Evolutionary conservation across 2,329 filamentous ascomycete genomes (phyloP).

Genomic region (Scedosporium boydii): DNA sequence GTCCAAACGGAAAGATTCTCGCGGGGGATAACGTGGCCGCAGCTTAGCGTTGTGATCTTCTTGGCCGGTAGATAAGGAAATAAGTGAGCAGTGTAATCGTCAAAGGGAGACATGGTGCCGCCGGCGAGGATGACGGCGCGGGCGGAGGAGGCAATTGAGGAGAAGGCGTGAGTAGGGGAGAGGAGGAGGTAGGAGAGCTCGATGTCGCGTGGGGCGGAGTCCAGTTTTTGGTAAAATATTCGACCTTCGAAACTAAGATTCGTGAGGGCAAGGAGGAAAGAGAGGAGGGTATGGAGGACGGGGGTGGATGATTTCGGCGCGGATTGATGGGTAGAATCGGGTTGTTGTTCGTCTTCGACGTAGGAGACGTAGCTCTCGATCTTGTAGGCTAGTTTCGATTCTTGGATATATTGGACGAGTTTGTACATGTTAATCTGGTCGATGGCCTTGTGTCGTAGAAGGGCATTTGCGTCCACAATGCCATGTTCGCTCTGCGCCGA

Average conservation of each 20-base stretch:
- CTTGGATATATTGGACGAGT: conserved; percentile 75
- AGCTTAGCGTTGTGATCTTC: conserved; percentile 74
- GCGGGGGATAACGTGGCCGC: conserved; percentile 83
- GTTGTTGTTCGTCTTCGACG: conserved; percentile 34
- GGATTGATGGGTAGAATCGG: conserved; percentile 7
- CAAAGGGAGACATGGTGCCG: conserved; percentile 95
- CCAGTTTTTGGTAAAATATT: conserved; percentile 50
- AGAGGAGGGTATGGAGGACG: conserved; percentile 44
- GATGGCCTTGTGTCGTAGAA: conserved; percentile 76
- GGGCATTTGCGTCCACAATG: conserved; percentile 57
- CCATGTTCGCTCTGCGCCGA: conserved; percentile 43
- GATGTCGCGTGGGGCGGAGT: conserved; percentile 31
- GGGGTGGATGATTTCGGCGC: conserved; percentile 25
- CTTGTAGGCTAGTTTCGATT: conserved; percentile 88
- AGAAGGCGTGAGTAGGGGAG: conserved; percentile 85
- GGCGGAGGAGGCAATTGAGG: conserved; percentile 74
- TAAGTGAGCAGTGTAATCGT: conserved; percentile 78
- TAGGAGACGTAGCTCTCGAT: conserved; percentile 78
- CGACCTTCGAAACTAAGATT: conserved; percentile 69
- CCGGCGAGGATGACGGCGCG: conserved; percentile 84
- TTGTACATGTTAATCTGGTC: conserved; percentile 95
- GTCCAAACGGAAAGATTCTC: conserved; percentile 74
- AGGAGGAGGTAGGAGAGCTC: conserved; percentile 77
- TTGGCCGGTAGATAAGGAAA: conserved; percentile 61
- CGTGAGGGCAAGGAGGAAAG: conserved; percentile 70